Base-by-base conservation (phyloP, 768 basidiomycete genomes). In the Serendipita indica region DNA sequence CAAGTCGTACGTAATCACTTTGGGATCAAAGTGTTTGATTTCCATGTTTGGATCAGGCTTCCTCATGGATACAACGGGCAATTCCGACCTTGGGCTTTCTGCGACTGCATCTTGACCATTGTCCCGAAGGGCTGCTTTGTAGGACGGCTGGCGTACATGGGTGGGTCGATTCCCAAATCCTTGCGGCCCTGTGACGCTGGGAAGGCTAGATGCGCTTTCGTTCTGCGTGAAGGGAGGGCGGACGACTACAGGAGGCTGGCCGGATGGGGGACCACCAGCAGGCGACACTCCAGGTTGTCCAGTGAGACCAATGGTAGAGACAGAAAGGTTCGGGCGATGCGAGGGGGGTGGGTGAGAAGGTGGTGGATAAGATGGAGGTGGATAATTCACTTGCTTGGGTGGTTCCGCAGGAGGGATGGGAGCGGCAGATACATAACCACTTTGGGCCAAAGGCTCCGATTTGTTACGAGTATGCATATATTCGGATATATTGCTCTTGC, bases 151-250 rank as follows among this genome's bases (percentile, higher is more conserved):
- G 10, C 49, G 22, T 33, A 28, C 32, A 18, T 54, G 49, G n/a
- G 20, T 16, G 16, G 49, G 49, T 30, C 49, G 20, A 33, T 28
- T 54, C n/a, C 49, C 49, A 54, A 54, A 54, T 4, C 49, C 49
- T 54, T 30, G 22, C n/a, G 49, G 49, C 22, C 49, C 49, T n/a
- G 49, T 54, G 5, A 25, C 10, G 10, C 32, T 20, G 10, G 32
- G 7, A 27, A 54, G 49, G 30, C 27, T 43, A 6, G 41, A n/a
- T 43, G n/a, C 7, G 5, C n/a, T n/a, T n/a, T n/a, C n/a, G n/a
- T n/a, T n/a, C n/a, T n/a, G n/a, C n/a, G n/a, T n/a, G n/a, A n/a
- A n/a, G n/a, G n/a, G n/a, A n/a, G n/a, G n/a, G n/a, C n/a, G n/a
- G n/a, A n/a, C n/a, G n/a, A n/a, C n/a, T n/a, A n/a, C n/a, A n/a